Base-by-base conservation (phyloP, 768 basidiomycete genomes). In the Lactifluus pinguis region DNA sequence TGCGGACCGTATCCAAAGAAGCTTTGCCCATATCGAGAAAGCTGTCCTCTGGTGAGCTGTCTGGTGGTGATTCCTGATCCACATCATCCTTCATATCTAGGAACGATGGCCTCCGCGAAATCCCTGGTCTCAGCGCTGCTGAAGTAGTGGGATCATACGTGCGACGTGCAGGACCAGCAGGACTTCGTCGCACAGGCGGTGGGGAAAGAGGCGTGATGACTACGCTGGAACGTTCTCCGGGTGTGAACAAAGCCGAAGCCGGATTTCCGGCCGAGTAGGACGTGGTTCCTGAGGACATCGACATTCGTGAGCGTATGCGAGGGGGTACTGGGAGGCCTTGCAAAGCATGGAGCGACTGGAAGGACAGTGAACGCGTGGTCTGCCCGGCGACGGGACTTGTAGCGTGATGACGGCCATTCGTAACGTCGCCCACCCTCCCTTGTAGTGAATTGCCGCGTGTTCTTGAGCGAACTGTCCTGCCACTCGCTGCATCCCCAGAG, bases 91-190 rank as follows among this genome's bases (percentile, higher is more conserved):
- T 84, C 60, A 89, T 86, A 39, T 87, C 85, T 51, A 89, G 73
- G 70, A 89, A 89, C 1, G 86, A 87, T 19, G 87, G 83, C 68
- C 87, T 86, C 67, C 77, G 77, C 74, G 84, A 79, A 61, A 87
- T 74, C 7, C 81, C 81, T 51, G 75, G 77, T 49, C 79, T 77
- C 41, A 15, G 29, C 17, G 32, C 48, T 15, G 71, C 17, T n/a
- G 57, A 44, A 41, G 53, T n/a, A 38, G 53, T 19, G 38, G 44
- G 34, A n/a, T 64, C 63, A n/a, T 54, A 57, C 52, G 13, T 42
- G 60, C n/a, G 60, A 25, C 63, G 52, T 49, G 61, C 4, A 10
- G 6, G 38, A 48, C 45, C 55, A 45, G 61, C 4, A 10, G 6
- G 38, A 48, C 45, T 53, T 51, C 57, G 52, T 29, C 67, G 60